phyloP scores from a whole-genome alignment of 1,139 yeast genomes.

The Candida mesenterica region DNA sequence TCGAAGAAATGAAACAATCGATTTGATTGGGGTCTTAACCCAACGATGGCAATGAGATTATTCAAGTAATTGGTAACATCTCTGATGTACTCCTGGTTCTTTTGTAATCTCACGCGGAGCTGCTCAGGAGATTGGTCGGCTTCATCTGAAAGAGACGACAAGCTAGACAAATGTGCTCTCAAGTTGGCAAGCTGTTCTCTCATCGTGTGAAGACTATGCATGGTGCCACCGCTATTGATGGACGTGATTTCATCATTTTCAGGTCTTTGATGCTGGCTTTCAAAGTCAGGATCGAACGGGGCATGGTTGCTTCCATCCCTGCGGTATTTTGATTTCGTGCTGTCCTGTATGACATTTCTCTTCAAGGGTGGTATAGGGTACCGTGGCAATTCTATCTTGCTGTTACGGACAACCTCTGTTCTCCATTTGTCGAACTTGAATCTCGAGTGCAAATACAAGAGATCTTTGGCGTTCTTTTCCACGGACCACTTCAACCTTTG shows the following conservation, averaged over 20 bases:
- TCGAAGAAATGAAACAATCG: conserved; percentile 83
- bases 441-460: conserved; percentile 64
- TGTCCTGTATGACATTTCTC: conserved; percentile 4
- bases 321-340: neutral
- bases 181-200: conserved; percentile 28
- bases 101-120: conserved; percentile 20
- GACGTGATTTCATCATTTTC: conserved; percentile 18
- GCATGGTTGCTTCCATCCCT: neutral
- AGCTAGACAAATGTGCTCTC: conserved; percentile 31
- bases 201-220: conserved; percentile 20
- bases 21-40: conserved; percentile 79
- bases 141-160: conserved; percentile 25
- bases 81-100: conserved; percentile 37
- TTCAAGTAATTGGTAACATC: conserved; percentile 64
- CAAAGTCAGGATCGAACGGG: conserved; percentile 1
- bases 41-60: conserved; percentile 55
- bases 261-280: neutral
- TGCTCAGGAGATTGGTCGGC: conserved; percentile 32
- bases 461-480: conserved; percentile 68
- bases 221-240: conserved; percentile 18
- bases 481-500: conserved; percentile 80
- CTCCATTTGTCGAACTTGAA: conserved; percentile 52
- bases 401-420: conserved; percentile 31
- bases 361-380: conserved; percentile 36
- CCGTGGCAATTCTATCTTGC: conserved; percentile 38